Conservation (phyloP, 1,284 basidiomycete genomes). For the Pyrrhoderma noxium region DNA sequence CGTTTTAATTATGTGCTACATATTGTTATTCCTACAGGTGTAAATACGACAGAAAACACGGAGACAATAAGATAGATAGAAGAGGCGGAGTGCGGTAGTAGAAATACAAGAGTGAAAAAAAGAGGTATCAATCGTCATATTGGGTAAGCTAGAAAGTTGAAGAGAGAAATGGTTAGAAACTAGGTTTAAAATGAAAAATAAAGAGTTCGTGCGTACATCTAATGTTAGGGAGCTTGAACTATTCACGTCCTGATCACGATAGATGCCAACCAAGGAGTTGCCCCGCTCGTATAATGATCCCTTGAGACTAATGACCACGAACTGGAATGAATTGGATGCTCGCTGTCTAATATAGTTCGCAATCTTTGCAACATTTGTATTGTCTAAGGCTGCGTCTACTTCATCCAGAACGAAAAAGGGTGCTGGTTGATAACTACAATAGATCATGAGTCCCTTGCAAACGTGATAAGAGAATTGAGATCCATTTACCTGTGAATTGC, state of each 20-base stretch:
- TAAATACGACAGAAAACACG: constrained; percentile 4
- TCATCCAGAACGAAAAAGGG: constrained; percentile 99
- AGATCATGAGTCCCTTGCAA: constrained; percentile 12
- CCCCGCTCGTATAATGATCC: constrained; percentile 87
- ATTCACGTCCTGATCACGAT: constrained; percentile 89
- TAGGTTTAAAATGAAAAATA: neutral
- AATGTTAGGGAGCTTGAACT: constrained; percentile 85
- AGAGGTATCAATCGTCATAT: constrained; percentile 30
- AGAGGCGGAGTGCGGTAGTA: neutral
- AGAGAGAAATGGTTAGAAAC: constrained; percentile 8
- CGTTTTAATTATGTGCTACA: constrained; percentile 7
- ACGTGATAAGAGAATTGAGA: neutral
- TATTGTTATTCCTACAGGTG: constrained; percentile 16
- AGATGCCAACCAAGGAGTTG: constrained; percentile 88
- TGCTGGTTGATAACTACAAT: constrained; percentile 78
- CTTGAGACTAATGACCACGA: constrained; percentile 96
- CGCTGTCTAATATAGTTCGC: constrained; percentile 85
- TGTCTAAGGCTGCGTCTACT: constrained; percentile 94
- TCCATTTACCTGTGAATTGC: constrained; percentile 80
- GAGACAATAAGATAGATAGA: neutral
- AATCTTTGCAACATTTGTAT: constrained; percentile 90
- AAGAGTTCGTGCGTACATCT: constrained; percentile 67
- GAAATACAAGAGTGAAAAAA: neutral
- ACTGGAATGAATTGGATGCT: constrained; percentile 80
- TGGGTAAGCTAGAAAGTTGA: constrained; percentile 32